Percentiles rank a stretch among this genome's conserved stretches.
Evolutionary conservation across 306 rosid genomes (phyloP).

Genomic region (Cercis canadensis): DNA sequence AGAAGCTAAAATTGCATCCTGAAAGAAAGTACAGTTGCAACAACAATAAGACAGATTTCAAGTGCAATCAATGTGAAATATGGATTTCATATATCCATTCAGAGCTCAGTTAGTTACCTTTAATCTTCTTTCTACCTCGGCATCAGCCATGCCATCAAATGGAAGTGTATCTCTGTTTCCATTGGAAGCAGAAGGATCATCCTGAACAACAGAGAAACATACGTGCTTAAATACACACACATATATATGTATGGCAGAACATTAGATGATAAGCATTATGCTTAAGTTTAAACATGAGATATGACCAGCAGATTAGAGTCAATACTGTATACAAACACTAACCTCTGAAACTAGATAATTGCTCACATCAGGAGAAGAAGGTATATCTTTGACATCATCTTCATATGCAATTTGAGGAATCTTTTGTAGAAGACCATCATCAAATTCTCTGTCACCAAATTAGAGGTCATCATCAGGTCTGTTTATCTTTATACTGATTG

Average conservation of each 20-base stretch:
- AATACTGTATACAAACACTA: slow-evolving; percentile 38
- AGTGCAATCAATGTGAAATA: slow-evolving; percentile 9
- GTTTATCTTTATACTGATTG: slow-evolving; percentile 9
- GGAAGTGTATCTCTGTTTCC: slow-evolving; percentile 76
- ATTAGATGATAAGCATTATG: slow-evolving; percentile 14
- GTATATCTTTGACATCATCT: slow-evolving; percentile 75
- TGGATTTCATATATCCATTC: slow-evolving; percentile 22
- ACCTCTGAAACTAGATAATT: slow-evolving; percentile 92
- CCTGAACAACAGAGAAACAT: slow-evolving; percentile 54
- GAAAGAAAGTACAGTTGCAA: slow-evolving; percentile 26
- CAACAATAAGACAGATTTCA: slow-evolving; percentile 22
- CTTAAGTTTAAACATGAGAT: slow-evolving; percentile 13
- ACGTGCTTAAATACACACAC: background rate
- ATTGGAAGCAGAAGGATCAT: slow-evolving; percentile 72
- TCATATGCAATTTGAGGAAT: slow-evolving; percentile 76
- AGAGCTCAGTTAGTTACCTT: slow-evolving; percentile 63
- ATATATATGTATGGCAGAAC: background rate
- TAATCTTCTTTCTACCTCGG: slow-evolving; percentile 83
- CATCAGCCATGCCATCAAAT: slow-evolving; percentile 90
- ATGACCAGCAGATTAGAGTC: slow-evolving; percentile 19
- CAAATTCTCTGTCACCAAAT: slow-evolving; percentile 81
- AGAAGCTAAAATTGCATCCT: slow-evolving; percentile 74
- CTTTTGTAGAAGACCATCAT: slow-evolving; percentile 85
- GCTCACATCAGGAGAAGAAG: slow-evolving; percentile 93
- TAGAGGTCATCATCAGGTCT: slow-evolving; percentile 31